Conservation (phyloP, 352 stramenopile genomes). For the Blastocystis sp. region DNA sequence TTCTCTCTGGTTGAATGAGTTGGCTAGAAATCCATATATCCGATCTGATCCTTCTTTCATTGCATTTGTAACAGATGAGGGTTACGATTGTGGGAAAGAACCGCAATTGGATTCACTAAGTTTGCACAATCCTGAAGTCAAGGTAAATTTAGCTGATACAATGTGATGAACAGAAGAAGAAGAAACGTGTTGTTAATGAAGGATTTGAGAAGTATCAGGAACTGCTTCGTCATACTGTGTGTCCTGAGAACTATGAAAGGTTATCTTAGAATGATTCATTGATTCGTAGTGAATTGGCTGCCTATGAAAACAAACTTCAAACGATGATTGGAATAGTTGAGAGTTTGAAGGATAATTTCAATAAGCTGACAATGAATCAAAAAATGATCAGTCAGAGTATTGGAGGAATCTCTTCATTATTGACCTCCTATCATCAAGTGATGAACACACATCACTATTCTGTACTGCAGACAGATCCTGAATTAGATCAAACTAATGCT, state of each 20-base stretch:
- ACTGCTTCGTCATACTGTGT: slow-evolving; percentile 25
- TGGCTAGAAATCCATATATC: slow-evolving; percentile 48
- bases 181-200: slow-evolving; percentile 46
- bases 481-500: too few relatives aligned
- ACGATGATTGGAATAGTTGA: background rate
- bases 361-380: background rate
- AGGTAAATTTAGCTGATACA: background rate
- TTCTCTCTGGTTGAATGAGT: slow-evolving; percentile 48
- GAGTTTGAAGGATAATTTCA: background rate
- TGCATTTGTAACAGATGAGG: slow-evolving; percentile 21
- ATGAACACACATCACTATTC: too few relatives aligned
- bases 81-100: slow-evolving; percentile 2
- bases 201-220: slow-evolving; percentile 51
- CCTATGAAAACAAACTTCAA: slow-evolving; percentile 6
- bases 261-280: background rate
- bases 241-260: slow-evolving; percentile 46
- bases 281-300: background rate
- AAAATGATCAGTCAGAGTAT: slow-evolving; percentile 32
- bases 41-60: slow-evolving; percentile 27
- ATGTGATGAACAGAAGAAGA: background rate
- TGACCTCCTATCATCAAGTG: background rate
- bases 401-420: background rate
- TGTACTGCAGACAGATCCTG: too few relatives aligned
- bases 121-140: slow-evolving; percentile 24
- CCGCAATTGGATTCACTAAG: slow-evolving; percentile 5